These are phyloP conservation scores for Striga hermonthica DNA, from an alignment of 305 asterid genomes.

Conservation along the genomic window DNA sequence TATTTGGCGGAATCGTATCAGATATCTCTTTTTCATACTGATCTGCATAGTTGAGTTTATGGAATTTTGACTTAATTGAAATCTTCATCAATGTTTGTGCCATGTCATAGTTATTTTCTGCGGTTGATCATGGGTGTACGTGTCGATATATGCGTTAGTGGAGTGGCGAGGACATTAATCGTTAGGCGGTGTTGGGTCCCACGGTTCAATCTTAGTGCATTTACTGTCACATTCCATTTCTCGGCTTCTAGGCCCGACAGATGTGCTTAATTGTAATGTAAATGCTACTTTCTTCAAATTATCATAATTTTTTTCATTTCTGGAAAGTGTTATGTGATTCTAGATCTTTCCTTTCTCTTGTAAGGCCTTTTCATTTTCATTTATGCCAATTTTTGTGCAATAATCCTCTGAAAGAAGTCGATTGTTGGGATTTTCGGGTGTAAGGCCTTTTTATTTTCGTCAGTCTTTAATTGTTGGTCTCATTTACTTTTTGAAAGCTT, in stretches of 20 bases:
- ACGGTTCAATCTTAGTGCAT: neutral
- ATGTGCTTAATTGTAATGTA: slow-evolving; percentile 13
- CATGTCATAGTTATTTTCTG: slow-evolving; percentile 1
- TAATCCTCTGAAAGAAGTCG: slow-evolving; percentile 4
- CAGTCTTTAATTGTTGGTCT: neutral
- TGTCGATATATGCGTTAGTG: neutral
- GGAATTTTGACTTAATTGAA: neutral
- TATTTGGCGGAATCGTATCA: slow-evolving; percentile 9
- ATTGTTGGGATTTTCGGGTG: neutral
- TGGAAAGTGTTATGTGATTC: neutral
- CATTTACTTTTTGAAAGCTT: neutral
- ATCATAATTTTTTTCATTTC: neutral
- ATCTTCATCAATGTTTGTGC: neutral
- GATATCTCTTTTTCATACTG: neutral
- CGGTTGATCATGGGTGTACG: slow-evolving; percentile 1
- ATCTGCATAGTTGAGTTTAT: slow-evolving; percentile 15
- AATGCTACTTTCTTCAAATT: neutral
- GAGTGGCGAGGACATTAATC: neutral
- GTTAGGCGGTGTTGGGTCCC: slow-evolving; percentile 6
- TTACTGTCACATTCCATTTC: slow-evolving; percentile 16
- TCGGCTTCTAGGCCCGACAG: slow-evolving; percentile 15
- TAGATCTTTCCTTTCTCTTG: slow-evolving; percentile 2
- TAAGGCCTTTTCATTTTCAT: neutral
- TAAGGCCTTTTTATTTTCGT: too few relatives aligned
- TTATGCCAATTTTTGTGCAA: slow-evolving; percentile 14